Percentiles rank a stretch among this genome's conserved stretches.
Evolutionary conservation across 2,329 filamentous ascomycete genomes (phyloP).

Genomic region (Aspergillus sojae): DNA sequence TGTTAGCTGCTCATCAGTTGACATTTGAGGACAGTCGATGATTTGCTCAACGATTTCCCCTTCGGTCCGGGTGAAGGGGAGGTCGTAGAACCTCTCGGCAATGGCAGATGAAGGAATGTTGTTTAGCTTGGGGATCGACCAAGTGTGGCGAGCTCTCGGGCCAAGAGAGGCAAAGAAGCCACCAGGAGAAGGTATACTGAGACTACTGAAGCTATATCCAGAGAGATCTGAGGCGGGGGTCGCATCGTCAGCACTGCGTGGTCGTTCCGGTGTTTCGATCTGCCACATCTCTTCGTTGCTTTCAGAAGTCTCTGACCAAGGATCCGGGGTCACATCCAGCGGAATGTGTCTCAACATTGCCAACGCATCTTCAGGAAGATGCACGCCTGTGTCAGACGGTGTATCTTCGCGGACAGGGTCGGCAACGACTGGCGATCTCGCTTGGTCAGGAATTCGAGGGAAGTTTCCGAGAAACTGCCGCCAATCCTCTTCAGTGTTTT

Average conservation of each 20-base stretch:
- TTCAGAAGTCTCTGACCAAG: constrained; percentile 44
- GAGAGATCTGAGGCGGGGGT: constrained; percentile 60
- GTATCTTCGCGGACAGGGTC: constrained; percentile 28
- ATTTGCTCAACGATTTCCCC: constrained; percentile 66
- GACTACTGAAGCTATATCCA: constrained; percentile 71
- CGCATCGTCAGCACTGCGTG: constrained; percentile 46
- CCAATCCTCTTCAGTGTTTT: constrained; percentile 61
- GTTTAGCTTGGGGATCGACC: constrained; percentile 66
- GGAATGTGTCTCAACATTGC: constrained; percentile 77
- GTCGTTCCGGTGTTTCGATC: constrained; percentile 55
- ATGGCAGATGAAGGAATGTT: constrained; percentile 79
- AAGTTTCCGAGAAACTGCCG: constrained; percentile 47
- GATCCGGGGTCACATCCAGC: constrained; percentile 49
- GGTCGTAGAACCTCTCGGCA: constrained; percentile 88
- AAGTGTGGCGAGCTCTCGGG: constrained; percentile 74
- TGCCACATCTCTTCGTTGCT: constrained; percentile 66
- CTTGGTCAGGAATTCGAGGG: constrained; percentile 38
- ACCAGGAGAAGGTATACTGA: constrained; percentile 88
- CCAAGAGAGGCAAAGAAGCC: constrained; percentile 89
- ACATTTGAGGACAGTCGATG: constrained; percentile 59
- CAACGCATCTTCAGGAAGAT: constrained; percentile 77
- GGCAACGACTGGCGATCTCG: constrained; percentile 24
- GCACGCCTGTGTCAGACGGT: constrained; percentile 58
- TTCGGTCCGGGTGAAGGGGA: constrained; percentile 67
- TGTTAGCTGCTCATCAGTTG: constrained; percentile 35